Evolutionary conservation across 2,329 filamentous ascomycete species (phyloP).

Genomic region (Amphichorda felina): DNA sequence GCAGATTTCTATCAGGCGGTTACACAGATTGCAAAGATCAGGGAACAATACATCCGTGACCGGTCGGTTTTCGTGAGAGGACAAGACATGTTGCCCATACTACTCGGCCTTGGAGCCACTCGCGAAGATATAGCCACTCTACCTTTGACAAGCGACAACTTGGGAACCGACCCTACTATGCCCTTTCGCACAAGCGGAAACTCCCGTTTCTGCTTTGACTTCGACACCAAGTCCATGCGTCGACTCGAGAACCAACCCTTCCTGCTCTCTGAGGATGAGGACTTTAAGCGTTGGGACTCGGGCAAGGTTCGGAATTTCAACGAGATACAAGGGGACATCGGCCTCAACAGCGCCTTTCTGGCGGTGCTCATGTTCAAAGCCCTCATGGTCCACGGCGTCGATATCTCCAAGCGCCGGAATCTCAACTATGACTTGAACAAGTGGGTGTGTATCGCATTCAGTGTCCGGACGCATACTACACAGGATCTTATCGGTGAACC

Average conservation of each 20-base stretch:
- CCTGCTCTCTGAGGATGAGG: conserved; percentile 12
- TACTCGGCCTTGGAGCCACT: too few relatives aligned
- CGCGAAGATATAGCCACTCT: too few relatives aligned
- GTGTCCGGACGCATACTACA: conserved; percentile 15
- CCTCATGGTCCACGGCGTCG: conserved; percentile 13
- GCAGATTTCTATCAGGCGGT: too few relatives aligned
- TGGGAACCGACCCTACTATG: too few relatives aligned
- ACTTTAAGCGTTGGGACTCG: conserved; percentile 18
- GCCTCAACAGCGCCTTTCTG: conserved; percentile 17
- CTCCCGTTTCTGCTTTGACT: too few relatives aligned
- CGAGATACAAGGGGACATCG: conserved; percentile 14
- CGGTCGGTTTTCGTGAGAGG: too few relatives aligned
- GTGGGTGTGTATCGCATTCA: conserved; percentile 16
- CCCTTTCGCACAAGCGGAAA: too few relatives aligned
- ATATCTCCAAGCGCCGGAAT: conserved; percentile 9
- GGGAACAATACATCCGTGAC: too few relatives aligned
- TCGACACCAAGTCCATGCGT: too few relatives aligned
- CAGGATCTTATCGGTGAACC: conserved; percentile 15
- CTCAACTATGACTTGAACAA: conserved; percentile 14
- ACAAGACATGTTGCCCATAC: too few relatives aligned
- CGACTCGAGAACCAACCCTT: conserved; percentile 17
- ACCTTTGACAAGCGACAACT: too few relatives aligned
- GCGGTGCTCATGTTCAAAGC: conserved; percentile 17
- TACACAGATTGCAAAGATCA: too few relatives aligned
- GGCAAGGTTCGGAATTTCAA: conserved; percentile 14